Evolutionary conservation across 1,139 yeast genomes (phyloP).

Genomic region (Saccharomyces pastorianus): DNA sequence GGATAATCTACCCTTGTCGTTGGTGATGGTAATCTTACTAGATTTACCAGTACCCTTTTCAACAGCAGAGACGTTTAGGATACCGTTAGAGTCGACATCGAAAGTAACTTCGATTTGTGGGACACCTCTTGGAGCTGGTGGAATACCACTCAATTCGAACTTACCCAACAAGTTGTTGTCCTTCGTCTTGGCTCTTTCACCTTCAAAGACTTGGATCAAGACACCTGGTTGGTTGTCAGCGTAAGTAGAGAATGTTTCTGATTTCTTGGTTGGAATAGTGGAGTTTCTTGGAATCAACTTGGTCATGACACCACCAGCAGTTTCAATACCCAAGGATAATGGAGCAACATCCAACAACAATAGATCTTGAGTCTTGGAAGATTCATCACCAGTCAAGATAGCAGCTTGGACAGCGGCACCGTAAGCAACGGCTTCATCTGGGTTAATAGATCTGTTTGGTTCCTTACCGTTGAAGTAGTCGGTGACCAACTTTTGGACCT

Average conservation of each 20-base stretch:
- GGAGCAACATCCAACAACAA: conserved; percentile 84
- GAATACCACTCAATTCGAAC: conserved; percentile 86
- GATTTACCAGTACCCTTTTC: conserved; percentile 86
- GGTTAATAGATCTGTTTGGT: conserved; percentile 81
- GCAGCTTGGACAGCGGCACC: conserved; percentile 99
- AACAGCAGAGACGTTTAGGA: conserved; percentile 86
- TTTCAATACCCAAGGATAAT: conserved; percentile 84
- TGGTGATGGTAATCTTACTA: conserved; percentile 74
- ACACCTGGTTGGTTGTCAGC: conserved; percentile 94
- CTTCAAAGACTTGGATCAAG: conserved; percentile 85
- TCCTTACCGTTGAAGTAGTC: conserved; percentile 78
- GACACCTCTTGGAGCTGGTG: conserved; percentile 95
- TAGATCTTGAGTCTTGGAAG: conserved; percentile 74
- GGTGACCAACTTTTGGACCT: too few species aligned
- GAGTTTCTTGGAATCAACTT: conserved; percentile 88
- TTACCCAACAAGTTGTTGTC: conserved; percentile 92
- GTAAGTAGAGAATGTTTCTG: conserved; percentile 84
- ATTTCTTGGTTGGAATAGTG: conserved; percentile 87
- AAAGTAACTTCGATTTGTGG: conserved; percentile 92
- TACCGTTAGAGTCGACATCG: conserved; percentile 88
- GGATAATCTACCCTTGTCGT: conserved; percentile 93
- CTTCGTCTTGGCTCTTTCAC: conserved; percentile 89
- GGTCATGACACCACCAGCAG: conserved; percentile 93
- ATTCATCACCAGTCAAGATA: conserved; percentile 66
- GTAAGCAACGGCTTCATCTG: conserved; percentile 96